Base-by-base conservation (phyloP, 2,329 filamentous ascomycete genomes). In the Aspergillus sp. region DNA sequence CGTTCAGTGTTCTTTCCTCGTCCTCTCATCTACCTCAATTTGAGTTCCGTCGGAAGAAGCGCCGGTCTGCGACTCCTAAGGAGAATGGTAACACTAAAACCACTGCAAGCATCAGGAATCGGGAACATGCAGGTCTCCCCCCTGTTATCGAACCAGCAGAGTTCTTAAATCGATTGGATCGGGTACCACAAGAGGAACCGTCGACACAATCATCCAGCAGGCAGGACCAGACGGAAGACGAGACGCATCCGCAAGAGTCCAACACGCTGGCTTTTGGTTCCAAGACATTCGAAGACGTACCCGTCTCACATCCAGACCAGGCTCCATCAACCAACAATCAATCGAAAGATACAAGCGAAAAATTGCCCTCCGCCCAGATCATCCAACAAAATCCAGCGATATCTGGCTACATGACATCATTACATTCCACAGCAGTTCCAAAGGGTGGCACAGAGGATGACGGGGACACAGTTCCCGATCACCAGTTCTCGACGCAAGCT, bases 401-500 rank as follows among this genome's bases (percentile, higher is more conserved):
- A 3, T 68, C 70, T n/a, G 71, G 72, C 58, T 69, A 72, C 42
- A 51, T 73, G 18, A 71, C 70, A 45, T 79, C 77, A 5, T 68
- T 77, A 46, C 69, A 76, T 56, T 78, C 77, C 7, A 78, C 76
- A 5, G 69, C 71, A 18, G 60, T 74, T 36, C 69, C 67, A 9
- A 72, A 72, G 53, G 64, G 54, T 31, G 58, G 65, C 49, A 56
- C 66, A 4, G 66, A 65, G 11, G 36, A 63, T 31, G 62, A 62
- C 14, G 60, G 61, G 6, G 64, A 69, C 31, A 66, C 59, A 22
- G 70, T 67, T 50, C 65, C 65, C 5, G 75, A 76, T 36, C 64
- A 67, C 5, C 68, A 75, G 12, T 65, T 78, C 26, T 78, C 76
- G 0, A 79, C 77, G 0, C 77, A 79, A 57, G 75, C 74, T 24